phyloP scores from a whole-genome alignment of 257 asterid species.

The Nicotiana tomentosiformis region DNA sequence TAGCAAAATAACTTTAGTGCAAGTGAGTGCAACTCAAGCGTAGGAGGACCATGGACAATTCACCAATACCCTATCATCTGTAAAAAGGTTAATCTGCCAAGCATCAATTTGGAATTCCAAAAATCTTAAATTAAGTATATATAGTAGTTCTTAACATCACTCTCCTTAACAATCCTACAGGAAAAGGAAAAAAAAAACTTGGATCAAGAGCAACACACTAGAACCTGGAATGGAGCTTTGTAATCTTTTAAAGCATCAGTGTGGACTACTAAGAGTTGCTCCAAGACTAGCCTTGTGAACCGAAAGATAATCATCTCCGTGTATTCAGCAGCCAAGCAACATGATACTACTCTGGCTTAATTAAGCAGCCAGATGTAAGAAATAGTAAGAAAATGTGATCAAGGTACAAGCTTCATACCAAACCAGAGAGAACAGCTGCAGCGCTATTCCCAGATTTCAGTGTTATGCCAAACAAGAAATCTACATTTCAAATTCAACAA shows the following conservation, averaged over 20 bases:
- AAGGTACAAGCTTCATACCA: neutral
- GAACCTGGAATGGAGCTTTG: neutral
- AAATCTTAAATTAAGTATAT: neutral
- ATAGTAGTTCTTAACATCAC: neutral
- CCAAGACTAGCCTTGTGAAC: neutral
- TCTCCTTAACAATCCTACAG: neutral
- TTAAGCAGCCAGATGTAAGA: neutral
- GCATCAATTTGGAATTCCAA: neutral
- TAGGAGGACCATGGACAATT: neutral
- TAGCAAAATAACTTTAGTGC: neutral
- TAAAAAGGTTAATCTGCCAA: neutral
- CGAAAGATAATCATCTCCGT: neutral
- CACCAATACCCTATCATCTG: neutral
- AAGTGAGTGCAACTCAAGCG: neutral
- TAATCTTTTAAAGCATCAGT: neutral
- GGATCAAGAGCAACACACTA: neutral
- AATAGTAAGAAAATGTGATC: neutral
- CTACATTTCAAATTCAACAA: neutral
- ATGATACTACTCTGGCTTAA: neutral
- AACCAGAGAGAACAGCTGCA: neutral
- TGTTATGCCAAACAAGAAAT: neutral
- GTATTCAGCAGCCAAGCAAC: neutral
- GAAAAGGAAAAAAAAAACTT: too few species aligned
- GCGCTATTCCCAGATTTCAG: neutral
- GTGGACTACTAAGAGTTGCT: neutral